Base-by-base conservation (phyloP, 768 basidiomycete species). In the Pleurotus citrinopileatus region DNA sequence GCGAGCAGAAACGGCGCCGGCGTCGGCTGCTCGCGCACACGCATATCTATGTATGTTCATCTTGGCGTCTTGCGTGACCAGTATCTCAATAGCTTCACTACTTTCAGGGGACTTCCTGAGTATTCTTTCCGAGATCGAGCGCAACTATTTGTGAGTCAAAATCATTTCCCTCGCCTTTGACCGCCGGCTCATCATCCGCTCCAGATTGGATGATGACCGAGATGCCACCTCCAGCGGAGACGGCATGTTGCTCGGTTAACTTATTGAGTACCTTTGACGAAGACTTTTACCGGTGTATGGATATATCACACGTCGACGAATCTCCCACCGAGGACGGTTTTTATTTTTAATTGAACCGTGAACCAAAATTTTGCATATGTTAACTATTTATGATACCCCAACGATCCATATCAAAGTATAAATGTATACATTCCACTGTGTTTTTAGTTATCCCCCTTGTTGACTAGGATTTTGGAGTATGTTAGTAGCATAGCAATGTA, bases 91-190 rank as follows among this genome's bases (percentile, higher is more conserved):
- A n/a, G 53, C 43, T 19, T n/a, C 26, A 60, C 42, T 57, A 55
- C 40, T 47, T 62, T 9, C 61, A 93, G 91, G 90, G 90, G 93
- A 95, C 73, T 96, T 96, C 71, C 72, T 95, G 23, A 91, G 87
- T 48, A 94, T 96, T 59, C 69, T 96, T 40, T 91, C 87, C 32
- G 94, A 95, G 72, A 94, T 96, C 60, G 94, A 95, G 64, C 77
- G 88, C 58, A 91, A 94, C 69, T 95, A 95, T 75, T 70, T 91
- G 86, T 89, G 61, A 64, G 81, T 79, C 44, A 15, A 34, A 36
- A 40, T 58, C 25, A 15, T 28, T n/a, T 38, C 36, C 4, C 37
- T 45, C 22, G 48, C 8, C 29, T 54, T 20, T 54, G 32, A 53
- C 17, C 52, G 32, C 53, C 54, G 19, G 55, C 63, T 58, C 55